phyloP scores from a whole-genome alignment of 805 yeast species.

The Wickerhamiella sergipiensis region DNA sequence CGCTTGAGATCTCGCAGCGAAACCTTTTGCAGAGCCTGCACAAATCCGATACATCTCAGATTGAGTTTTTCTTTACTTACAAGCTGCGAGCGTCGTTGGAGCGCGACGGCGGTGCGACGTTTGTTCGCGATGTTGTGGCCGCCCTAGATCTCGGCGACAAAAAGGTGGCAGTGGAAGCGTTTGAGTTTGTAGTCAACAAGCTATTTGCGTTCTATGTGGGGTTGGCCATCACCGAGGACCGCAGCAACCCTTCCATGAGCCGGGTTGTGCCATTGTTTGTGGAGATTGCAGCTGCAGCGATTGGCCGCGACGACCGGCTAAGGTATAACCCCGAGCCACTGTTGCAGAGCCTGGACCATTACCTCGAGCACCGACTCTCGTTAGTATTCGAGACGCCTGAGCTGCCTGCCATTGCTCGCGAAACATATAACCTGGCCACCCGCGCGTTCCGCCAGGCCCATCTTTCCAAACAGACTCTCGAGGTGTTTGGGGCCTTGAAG shows the following conservation, averaged over 20 bases:
- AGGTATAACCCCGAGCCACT: constrained; percentile 3
- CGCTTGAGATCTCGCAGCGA: constrained; percentile 4
- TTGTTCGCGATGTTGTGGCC: constrained; percentile 6
- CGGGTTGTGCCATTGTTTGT: constrained; percentile 2
- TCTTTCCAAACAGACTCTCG: not conserved
- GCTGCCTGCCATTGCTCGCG: not conserved
- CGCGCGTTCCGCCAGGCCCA: not conserved
- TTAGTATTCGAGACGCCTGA: not conserved
- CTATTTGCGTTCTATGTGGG: constrained; percentile 6
- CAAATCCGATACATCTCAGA: not conserved
- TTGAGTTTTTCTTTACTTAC: not conserved
- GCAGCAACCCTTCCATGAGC: not conserved
- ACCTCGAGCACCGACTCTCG: not conserved
- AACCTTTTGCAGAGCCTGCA: not conserved
- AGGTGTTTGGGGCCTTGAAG: not conserved
- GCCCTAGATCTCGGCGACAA: constrained; percentile 3
- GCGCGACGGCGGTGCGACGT: constrained; percentile 1
- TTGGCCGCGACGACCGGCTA: constrained; percentile 3
- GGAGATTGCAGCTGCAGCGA: not conserved
- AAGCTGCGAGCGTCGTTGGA: constrained; percentile 5
- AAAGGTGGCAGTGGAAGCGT: constrained; percentile 1
- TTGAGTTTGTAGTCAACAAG: constrained; percentile 8
- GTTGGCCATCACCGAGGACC: not conserved
- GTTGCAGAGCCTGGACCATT: not conserved
- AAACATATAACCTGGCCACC: not conserved